Evolutionary conservation across 441 rosid species (phyloP), one percentile per base, ranked within the genome.

Genomic region (Manihot esculenta): DNA sequence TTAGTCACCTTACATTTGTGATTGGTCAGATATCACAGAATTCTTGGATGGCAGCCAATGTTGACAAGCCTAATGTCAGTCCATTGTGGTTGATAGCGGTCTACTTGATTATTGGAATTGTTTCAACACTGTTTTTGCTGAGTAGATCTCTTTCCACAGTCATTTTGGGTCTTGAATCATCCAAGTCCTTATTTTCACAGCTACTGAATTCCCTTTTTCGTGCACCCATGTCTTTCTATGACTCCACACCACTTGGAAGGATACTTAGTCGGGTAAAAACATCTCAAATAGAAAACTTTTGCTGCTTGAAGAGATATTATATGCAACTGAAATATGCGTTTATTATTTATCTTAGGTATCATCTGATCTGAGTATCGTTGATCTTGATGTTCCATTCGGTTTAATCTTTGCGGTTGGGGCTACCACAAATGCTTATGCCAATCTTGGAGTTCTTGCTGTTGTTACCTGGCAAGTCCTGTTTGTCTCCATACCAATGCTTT

Each of bases 161-260:
- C 72, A 53, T 83, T 57, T 76, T 91, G 72, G 88, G 91, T 61
- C 83, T 93, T 71, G 79, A 71, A 60, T 85, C 97, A 17, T 93
- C 97, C n/a, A 77, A 80, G 68, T 91, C 98, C 0, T 79, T 93
- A 56, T 96, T 96, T 79, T 81, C 94, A 13, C 91, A 89, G 80
- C 91, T 96, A 66, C 70, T 93, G 24, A 82, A 90, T 80, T 93
- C 98, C 55, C 97, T 96, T 67, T 96, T 93, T 70, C 88, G 87
- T 35, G 97, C 97, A 7, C 99, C 98, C 41, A 91, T 93, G 98
- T 89, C 94, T 0, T 91, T 96, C 74, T 93, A 89, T 53, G 98
- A 96, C 81, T 93, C 97, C 73, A 96, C 97, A 0, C 99, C 97
- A 55, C 86, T 96, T 18, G 99, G 99, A 76, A 80, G 99, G 80